These are phyloP conservation scores for Sporisorium iseilematis-ciliati DNA, from an alignment of 1,284 basidiomycete genomes.

Conservation along the genomic window DNA sequence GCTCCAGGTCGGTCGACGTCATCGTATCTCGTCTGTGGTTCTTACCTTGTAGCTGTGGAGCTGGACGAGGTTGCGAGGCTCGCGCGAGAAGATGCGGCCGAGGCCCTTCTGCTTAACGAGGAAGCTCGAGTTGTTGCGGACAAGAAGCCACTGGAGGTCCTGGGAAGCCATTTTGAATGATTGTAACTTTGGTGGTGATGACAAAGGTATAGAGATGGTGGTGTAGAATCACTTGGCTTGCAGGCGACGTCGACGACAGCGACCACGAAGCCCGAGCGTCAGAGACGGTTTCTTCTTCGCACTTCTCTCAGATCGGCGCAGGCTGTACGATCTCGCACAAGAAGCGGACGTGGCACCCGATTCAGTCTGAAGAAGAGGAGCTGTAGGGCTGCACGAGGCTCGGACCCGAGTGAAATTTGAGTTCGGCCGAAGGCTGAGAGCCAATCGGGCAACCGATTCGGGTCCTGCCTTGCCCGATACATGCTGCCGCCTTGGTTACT, in stretches of 20 bases:
- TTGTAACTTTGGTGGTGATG: conserved; percentile 13
- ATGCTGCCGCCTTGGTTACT: background rate
- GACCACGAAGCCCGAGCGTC: background rate
- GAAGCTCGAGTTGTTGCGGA: conserved; percentile 64
- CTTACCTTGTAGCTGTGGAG: conserved; percentile 69
- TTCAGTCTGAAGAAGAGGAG: background rate
- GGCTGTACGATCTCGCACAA: background rate
- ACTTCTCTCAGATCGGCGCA: conserved; percentile 1
- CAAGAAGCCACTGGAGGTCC: conserved; percentile 69
- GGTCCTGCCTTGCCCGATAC: too few relatives aligned
- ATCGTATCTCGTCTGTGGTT: background rate
- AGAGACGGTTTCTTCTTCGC: conserved; percentile 2
- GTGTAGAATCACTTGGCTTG: conserved; percentile 3
- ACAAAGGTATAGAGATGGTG: conserved; percentile 34
- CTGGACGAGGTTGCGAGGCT: conserved; percentile 64
- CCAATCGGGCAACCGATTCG: conserved; percentile 5
- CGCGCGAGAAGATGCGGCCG: conserved; percentile 67
- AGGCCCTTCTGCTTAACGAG: conserved; percentile 69
- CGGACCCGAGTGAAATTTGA: conserved; percentile 1
- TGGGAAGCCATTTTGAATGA: conserved; percentile 58
- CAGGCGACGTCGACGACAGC: conserved; percentile 1
- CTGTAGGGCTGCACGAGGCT: background rate
- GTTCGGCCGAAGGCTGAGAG: background rate
- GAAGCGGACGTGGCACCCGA: background rate
- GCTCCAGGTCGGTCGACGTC: conserved; percentile 4